Conservation (phyloP, 2,329 filamentous ascomycete genomes). For the Blastomyces percursus region DNA sequence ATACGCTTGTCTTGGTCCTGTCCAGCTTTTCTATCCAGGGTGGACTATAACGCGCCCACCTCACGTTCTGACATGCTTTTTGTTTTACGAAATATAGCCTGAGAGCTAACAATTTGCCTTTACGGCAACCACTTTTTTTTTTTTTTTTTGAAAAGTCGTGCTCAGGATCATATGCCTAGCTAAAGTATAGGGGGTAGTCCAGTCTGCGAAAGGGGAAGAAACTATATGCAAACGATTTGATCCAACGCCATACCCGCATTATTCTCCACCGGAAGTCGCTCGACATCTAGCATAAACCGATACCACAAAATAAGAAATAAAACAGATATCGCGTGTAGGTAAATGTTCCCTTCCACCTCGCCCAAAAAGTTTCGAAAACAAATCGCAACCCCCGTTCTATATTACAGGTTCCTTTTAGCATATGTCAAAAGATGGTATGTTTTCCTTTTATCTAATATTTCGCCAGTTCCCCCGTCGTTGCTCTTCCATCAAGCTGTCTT, state of each 20-base stretch:
- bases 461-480: constrained; percentile 50
- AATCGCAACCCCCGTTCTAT: not conserved
- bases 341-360: not conserved
- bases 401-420: not conserved
- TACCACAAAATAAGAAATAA: not conserved
- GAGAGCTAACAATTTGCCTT: not conserved
- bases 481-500: constrained; percentile 68
- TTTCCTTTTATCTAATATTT: constrained; percentile 25
- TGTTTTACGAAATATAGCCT: not conserved
- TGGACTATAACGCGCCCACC: constrained; percentile 49
- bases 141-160: not conserved
- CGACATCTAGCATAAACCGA: not conserved
- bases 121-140: not conserved
- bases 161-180: not conserved
- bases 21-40: constrained; percentile 91
- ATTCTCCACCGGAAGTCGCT: not conserved
- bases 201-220: not conserved
- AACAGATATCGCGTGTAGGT: not conserved
- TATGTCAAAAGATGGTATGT: not conserved
- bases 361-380: not conserved
- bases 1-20: constrained; percentile 68
- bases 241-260: not conserved
- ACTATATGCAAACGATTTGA: not conserved
- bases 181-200: not conserved
- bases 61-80: not conserved